Evolutionary conservation across 306 rosid genomes (phyloP).

Genomic region (Heteromeles arbutifolia): DNA sequence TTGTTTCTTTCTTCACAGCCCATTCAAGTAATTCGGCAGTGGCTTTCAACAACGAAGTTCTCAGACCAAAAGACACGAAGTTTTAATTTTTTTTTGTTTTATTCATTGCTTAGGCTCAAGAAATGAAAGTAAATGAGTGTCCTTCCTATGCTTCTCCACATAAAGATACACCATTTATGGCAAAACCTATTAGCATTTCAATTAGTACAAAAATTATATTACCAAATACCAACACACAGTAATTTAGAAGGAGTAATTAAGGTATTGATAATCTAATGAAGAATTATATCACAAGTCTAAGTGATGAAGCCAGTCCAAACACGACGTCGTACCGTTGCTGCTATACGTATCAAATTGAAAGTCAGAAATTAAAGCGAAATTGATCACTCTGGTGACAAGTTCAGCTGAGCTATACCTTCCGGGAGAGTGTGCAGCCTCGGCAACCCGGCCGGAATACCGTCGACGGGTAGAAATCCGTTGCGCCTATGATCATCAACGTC

Average conservation of each 20-base stretch:
- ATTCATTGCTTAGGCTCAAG: not conserved
- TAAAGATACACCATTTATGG: not conserved
- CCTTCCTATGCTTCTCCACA: not conserved
- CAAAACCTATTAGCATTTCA: not conserved
- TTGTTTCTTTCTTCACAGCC: not conserved
- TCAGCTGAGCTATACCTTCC: constrained; percentile 55
- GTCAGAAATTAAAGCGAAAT: not conserved
- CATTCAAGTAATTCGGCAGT: not conserved
- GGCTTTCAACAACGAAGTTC: not conserved
- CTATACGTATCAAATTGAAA: not conserved
- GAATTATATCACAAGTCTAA: not conserved
- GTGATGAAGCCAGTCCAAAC: not conserved
- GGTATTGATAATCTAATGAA: not conserved
- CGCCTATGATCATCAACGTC: constrained; percentile 44
- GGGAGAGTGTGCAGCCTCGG: constrained; percentile 80
- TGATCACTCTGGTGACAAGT: constrained; percentile 17
- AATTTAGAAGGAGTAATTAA: not conserved
- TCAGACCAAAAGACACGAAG: not conserved
- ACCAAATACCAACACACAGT: not conserved
- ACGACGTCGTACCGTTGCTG: not conserved
- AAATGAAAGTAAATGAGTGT: not conserved
- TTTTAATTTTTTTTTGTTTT: not conserved
- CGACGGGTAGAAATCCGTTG: constrained; percentile 47
- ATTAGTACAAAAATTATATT: not conserved
- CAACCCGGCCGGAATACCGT: constrained; percentile 76